Evolutionary conservation across 305 asterid species (phyloP).

Genomic region (Nicotiana rustica): DNA sequence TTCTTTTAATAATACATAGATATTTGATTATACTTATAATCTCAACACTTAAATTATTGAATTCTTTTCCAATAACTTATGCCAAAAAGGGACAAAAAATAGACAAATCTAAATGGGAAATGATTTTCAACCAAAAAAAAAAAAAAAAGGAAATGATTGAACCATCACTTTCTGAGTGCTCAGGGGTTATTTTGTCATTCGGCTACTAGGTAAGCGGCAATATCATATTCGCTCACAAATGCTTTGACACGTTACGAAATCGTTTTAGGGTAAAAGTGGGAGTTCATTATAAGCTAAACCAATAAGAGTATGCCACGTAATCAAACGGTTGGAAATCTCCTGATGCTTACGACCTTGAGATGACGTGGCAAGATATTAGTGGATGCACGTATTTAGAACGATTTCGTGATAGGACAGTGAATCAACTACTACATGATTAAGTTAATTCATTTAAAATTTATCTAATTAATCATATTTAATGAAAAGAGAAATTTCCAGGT

Average conservation of each 20-base stretch:
- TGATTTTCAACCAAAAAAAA: too few relatives aligned
- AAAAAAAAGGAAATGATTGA: not conserved
- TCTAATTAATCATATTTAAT: slow-evolving; percentile 14
- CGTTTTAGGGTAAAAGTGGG: not conserved
- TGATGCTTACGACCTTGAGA: too few relatives aligned
- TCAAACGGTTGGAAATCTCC: not conserved
- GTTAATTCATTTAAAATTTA: not conserved
- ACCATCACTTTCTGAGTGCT: not conserved
- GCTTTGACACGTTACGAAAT: not conserved
- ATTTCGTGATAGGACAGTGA: not conserved
- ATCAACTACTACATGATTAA: slow-evolving; percentile 22
- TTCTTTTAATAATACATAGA: too few relatives aligned
- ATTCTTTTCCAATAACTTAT: not conserved
- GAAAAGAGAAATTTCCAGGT: slow-evolving; percentile 23
- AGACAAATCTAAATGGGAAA: not conserved
- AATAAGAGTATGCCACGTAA: not conserved
- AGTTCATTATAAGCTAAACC: not conserved
- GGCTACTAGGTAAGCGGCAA: not conserved
- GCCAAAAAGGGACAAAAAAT: not conserved
- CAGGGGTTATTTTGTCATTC: not conserved
- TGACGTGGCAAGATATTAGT: not conserved
- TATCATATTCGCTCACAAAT: not conserved
- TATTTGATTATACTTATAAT: not conserved
- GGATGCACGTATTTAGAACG: not conserved
- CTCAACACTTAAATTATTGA: not conserved